These are phyloP conservation scores for Pythium aristosporum DNA, from an alignment of 352 stramenopile genomes.

Conservation along the genomic window DNA sequence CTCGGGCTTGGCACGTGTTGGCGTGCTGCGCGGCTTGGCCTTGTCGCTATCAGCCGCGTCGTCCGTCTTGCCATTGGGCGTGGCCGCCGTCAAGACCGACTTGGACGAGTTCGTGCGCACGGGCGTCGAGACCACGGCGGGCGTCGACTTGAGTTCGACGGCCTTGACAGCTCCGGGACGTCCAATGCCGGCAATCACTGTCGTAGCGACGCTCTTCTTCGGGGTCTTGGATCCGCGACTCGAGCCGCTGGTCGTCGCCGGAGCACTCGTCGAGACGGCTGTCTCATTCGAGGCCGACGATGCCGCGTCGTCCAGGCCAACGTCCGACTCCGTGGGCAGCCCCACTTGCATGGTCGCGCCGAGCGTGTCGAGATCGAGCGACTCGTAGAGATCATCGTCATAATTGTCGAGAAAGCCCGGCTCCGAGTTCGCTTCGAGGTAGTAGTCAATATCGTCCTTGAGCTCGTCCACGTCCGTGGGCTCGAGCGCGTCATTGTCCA, in stretches of 20 bases:
- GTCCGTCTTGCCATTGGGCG: slow-evolving; percentile 50
- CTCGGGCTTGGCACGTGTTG: slow-evolving; percentile 46
- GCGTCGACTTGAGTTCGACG: slow-evolving; percentile 79
- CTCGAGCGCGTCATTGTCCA: slow-evolving; percentile 96
- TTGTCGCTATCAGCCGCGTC: slow-evolving; percentile 50
- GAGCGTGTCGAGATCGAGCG: slow-evolving; percentile 92
- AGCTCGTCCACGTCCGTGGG: slow-evolving; percentile 93
- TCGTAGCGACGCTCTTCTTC: slow-evolving; percentile 58
- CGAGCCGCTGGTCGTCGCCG: slow-evolving; percentile 1
- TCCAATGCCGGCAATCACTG: slow-evolving; percentile 67
- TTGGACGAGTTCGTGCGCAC: slow-evolving; percentile 42
- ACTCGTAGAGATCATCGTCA: slow-evolving; percentile 95
- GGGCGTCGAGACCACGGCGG: slow-evolving; percentile 36
- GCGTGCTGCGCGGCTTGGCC: slow-evolving; percentile 44
- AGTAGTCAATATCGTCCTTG: slow-evolving; percentile 98
- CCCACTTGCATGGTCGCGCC: slow-evolving; percentile 71
- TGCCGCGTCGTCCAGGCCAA: slow-evolving; percentile 58
- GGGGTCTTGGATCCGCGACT: slow-evolving; percentile 53
- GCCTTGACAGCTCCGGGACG: slow-evolving; percentile 71
- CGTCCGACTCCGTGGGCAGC: slow-evolving; percentile 67
- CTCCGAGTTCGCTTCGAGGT: slow-evolving; percentile 94
- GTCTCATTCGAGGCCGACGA: slow-evolving; percentile 22
- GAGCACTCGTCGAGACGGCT: not conserved
- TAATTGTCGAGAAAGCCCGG: slow-evolving; percentile 93
- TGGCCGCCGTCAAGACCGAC: slow-evolving; percentile 30